These are phyloP conservation scores for Fusarium dlaminii DNA, from an alignment of 2,329 filamentous ascomycete genomes.

Conservation along the genomic window DNA sequence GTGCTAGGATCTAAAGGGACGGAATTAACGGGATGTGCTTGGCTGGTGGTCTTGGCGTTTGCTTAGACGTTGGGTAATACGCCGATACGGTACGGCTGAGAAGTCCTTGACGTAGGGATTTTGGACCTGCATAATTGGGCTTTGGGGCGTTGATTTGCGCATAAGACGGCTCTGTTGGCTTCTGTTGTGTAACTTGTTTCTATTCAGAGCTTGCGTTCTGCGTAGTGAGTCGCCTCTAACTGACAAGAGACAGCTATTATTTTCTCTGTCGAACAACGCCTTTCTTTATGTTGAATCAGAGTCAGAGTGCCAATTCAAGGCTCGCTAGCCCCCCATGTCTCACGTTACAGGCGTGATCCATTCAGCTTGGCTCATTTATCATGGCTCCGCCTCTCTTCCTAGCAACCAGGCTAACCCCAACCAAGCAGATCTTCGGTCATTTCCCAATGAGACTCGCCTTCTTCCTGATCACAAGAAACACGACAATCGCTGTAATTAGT, in stretches of 20 bases:
- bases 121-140: slow-evolving; percentile 16
- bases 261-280: background rate
- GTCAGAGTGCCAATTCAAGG: background rate
- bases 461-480: slow-evolving; percentile 12
- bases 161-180: background rate
- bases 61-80: background rate
- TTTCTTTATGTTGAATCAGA: background rate
- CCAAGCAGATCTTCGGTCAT: background rate
- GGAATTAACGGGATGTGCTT: slow-evolving; percentile 1
- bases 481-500: slow-evolving; percentile 1
- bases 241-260: background rate
- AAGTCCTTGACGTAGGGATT: slow-evolving; percentile 10
- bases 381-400: slow-evolving; percentile 14
- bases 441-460: background rate
- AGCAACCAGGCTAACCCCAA: background rate
- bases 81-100: slow-evolving; percentile 28
- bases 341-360: background rate
- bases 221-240: background rate
- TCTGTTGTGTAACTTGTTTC: background rate
- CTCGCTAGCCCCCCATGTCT: slow-evolving; percentile 2
- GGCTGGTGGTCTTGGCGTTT: slow-evolving; percentile 3
- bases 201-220: background rate
- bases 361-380: slow-evolving; percentile 13
- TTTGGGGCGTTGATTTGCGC: background rate
- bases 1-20: background rate